phyloP scores from a whole-genome alignment of 495 filamentous ascomycete genomes.

The Penicillium paxilli region DNA sequence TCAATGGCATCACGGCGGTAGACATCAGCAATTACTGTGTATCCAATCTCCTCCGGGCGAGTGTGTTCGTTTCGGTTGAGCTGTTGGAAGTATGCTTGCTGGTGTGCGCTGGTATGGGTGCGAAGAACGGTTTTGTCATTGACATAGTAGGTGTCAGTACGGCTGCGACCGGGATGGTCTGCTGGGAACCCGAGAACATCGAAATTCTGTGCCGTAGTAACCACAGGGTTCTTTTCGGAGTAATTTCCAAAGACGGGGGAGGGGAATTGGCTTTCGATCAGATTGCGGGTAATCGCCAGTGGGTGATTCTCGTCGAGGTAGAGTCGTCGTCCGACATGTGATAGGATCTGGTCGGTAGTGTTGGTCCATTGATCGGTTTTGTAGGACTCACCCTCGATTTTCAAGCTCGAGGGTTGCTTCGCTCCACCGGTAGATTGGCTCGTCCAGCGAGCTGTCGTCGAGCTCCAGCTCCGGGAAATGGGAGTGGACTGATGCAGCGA shows the following conservation, averaged over 20 bases:
- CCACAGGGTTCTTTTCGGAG: conserved; percentile 77
- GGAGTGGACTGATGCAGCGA: conserved; percentile 12
- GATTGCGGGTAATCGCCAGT: conserved; percentile 80
- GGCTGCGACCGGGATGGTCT: conserved; percentile 86
- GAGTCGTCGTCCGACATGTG: conserved; percentile 69
- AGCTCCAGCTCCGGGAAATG: conserved; percentile 34
- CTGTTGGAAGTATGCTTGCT: conserved; percentile 78
- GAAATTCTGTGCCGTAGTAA: conserved; percentile 87
- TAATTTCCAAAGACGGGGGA: conserved; percentile 69
- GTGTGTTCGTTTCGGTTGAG: conserved; percentile 41
- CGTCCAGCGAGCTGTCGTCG: conserved; percentile 31
- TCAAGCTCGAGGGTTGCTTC: conserved; percentile 26
- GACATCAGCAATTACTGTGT: conserved; percentile 91
- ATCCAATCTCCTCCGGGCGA: conserved; percentile 71
- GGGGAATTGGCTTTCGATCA: conserved; percentile 90
- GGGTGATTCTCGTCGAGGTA: conserved; percentile 90
- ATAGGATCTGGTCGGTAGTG: conserved; percentile 70
- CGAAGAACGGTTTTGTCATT: conserved; percentile 81
- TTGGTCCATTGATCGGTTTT: conserved; percentile 83
- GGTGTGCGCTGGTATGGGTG: conserved; percentile 92
- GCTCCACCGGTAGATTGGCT: conserved; percentile 9
- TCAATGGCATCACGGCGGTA: conserved; percentile 96
- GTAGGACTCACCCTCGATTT: conserved; percentile 65
- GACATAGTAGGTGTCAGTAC: conserved; percentile 94
- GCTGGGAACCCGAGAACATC: conserved; percentile 87